These are phyloP conservation scores for Eudorina sp. DNA, from an alignment of 139 green algal species.

Conservation along the genomic window DNA sequence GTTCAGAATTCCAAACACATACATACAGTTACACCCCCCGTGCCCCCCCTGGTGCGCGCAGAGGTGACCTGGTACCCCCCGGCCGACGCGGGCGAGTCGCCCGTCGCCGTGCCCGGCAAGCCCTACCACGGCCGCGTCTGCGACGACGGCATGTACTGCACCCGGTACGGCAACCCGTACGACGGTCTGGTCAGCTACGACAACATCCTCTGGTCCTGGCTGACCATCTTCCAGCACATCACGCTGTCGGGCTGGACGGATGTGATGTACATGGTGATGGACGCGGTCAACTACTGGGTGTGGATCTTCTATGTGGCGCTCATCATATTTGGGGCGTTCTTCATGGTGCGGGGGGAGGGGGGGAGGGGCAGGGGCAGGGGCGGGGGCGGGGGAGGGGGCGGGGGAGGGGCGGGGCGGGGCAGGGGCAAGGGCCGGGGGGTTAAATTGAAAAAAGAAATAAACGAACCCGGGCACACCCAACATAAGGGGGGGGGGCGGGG, in stretches of 20 bases:
- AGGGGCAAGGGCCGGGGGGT: too few relatives aligned
- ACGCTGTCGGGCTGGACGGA: conserved; percentile 45
- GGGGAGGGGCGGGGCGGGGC: too few relatives aligned
- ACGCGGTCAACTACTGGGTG: conserved; percentile 19
- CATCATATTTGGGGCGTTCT: conserved; percentile 79
- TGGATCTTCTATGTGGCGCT: conserved; percentile 11
- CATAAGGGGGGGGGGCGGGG: too few relatives aligned
- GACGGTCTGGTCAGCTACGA: conserved; percentile 79
- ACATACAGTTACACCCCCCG: too few relatives aligned
- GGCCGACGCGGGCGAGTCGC: not conserved
- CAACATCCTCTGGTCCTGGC: conserved; percentile 78
- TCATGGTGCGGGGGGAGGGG: conserved; percentile 58
- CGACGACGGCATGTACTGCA: conserved; percentile 58
- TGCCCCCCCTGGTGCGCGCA: not conserved
- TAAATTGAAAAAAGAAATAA: too few relatives aligned
- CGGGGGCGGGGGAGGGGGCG: too few relatives aligned
- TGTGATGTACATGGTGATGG: conserved; percentile 47
- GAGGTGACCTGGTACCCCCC: not conserved
- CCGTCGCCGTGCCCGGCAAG: conserved; percentile 12
- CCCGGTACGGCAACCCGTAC: conserved; percentile 67
- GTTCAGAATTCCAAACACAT: too few relatives aligned
- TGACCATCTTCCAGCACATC: conserved; percentile 70
- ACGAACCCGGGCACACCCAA: too few relatives aligned
- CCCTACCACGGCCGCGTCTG: conserved; percentile 18
- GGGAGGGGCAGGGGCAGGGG: too few relatives aligned